Base-by-base conservation (phyloP, 179 eudicot genomes). In the Sideroxylon spinosum region DNA sequence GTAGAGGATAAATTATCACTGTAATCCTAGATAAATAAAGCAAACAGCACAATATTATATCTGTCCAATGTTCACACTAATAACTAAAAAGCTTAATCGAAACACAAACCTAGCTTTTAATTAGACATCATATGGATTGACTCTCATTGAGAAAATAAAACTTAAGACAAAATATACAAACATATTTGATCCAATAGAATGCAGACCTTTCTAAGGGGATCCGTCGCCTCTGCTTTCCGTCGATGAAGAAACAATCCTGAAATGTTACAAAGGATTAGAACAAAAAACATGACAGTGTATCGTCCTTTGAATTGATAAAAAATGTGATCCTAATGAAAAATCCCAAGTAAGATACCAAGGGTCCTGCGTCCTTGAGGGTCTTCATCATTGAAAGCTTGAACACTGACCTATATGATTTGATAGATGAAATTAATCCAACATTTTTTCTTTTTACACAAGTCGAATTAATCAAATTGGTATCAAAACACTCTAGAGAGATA, bases 291-390 rank as follows among this genome's bases (percentile, higher is more conserved):
- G 22, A 46, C 1, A 19, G 25, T n/a, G 17, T 66, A 71, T 29
- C 8, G 12, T 37, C 26, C 56, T 48, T 44, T 26, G 71, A 20
- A 22, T 0, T 9, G 62, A 20, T 22, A 3, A 69, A 37, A 67
- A 32, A 66, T 19, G 26, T 9, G 44, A 28, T 17, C 68, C 10
- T 6, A 23, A 56, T 25, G 44, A 5, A 4, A 78, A 55, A 69
- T 56, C 44, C 56, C 60, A 8, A 2, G 17, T 26, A 71, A 65
- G 52, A 57, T 92, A 96, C 99, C 99, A 32, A 96, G 96, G 63
- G 99, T 96, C 55, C 98, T 87, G 76, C 99, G 94, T 70, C 99
- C 99, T 86, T 94, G 99, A 81, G 98, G 97, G 81, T 96, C 99
- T 90, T 96, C 99, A 77, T 96, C 98, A 82, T 86, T 90, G 80